These are phyloP conservation scores for Colletotrichum navitas DNA, from an alignment of 2,329 filamentous ascomycete species.

Conservation along the genomic window DNA sequence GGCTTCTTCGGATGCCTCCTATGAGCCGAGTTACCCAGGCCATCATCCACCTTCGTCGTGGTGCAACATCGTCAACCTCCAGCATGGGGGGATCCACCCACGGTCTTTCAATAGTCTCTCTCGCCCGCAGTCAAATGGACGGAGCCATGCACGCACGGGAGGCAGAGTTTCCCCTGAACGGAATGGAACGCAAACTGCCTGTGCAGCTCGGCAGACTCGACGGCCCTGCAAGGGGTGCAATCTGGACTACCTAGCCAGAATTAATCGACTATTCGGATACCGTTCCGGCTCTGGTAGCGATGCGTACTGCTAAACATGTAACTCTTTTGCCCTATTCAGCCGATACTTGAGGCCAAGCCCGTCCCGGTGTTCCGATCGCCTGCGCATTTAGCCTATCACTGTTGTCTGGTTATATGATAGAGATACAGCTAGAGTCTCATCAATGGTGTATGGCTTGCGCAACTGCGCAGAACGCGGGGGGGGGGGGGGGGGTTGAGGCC, in stretches of 20 bases:
- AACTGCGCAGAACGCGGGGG: background rate
- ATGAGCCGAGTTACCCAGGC: background rate
- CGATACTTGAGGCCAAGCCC: conserved; percentile 20
- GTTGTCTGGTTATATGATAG: background rate
- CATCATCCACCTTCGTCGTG: background rate
- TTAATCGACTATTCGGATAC: conserved; percentile 19
- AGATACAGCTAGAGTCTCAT: conserved; percentile 10
- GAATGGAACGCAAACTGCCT: conserved; percentile 29
- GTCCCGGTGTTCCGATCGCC: conserved; percentile 47
- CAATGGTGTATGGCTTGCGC: conserved; percentile 8
- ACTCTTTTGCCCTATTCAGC: conserved; percentile 6
- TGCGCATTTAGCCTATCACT: conserved; percentile 42
- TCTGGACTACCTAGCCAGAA: conserved; percentile 7
- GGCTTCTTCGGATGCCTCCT: background rate
- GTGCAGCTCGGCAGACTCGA: conserved; percentile 23
- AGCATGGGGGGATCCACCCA: background rate
- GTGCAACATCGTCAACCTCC: background rate
- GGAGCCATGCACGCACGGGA: conserved; percentile 25
- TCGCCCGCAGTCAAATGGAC: background rate
- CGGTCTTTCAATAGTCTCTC: conserved; percentile 9
- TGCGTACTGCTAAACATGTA: too few relatives aligned
- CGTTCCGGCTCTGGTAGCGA: conserved; percentile 13
- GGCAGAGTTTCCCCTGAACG: conserved; percentile 17
- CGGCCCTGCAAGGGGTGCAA: conserved; percentile 26
- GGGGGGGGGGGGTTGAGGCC: background rate